Percentiles rank a stretch among this genome's conserved stretches.
Evolutionary conservation across 306 rosid genomes (phyloP).

Genomic region (Nissolia schottii): DNA sequence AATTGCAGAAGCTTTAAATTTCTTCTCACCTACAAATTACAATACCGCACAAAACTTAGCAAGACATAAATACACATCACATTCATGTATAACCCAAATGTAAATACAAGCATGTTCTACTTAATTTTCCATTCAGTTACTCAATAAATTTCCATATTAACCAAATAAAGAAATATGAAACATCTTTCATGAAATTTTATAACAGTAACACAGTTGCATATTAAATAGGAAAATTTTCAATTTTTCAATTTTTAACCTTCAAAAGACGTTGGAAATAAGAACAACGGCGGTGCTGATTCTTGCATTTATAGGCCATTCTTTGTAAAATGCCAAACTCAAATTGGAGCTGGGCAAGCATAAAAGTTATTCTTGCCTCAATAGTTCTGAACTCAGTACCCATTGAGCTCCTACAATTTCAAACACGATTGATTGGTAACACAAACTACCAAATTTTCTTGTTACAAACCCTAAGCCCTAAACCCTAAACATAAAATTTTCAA

Average conservation of each 20-base stretch:
- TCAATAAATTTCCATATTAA: neutral
- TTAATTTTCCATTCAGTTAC: neutral
- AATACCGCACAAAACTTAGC: neutral
- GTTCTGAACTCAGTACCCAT: conserved; percentile 57
- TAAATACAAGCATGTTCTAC: neutral
- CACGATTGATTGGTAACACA: neutral
- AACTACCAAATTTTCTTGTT: neutral
- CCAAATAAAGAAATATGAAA: neutral
- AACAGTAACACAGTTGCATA: neutral
- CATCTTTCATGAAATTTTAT: neutral
- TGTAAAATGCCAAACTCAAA: conserved; percentile 57
- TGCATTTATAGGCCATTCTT: conserved; percentile 74
- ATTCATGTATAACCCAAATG: neutral
- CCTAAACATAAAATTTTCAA: neutral
- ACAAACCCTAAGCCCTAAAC: too few species aligned
- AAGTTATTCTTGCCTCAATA: conserved; percentile 52
- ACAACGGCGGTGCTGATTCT: conserved; percentile 90
- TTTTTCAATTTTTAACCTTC: conserved; percentile 68
- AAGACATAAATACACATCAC: neutral
- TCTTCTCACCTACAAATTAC: conserved; percentile 63
- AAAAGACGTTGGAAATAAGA: conserved; percentile 68
- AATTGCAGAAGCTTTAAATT: conserved; percentile 61
- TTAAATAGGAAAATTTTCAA: neutral
- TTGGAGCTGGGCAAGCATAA: conserved; percentile 63
- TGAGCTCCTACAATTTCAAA: neutral